A percentile compares a stretch with the other conserved stretches of the same genome.
phyloP scores from a whole-genome alignment of 2,329 filamentous ascomycete genomes.

The Penicillium oxalicum region DNA sequence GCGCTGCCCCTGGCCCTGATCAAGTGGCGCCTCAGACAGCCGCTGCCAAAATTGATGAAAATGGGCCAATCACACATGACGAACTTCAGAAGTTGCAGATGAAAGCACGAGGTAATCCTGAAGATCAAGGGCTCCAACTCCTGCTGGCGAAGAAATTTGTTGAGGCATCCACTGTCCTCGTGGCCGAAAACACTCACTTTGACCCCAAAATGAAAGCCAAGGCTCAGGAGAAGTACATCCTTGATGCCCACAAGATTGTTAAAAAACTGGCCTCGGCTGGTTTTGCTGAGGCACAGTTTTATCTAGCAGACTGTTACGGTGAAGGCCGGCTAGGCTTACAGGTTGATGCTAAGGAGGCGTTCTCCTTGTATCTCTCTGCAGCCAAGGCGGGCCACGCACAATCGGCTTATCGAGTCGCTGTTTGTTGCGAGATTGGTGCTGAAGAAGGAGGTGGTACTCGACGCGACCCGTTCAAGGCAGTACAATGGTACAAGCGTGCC shows the following conservation, averaged over 20 bases:
- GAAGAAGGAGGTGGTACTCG: slow-evolving; percentile 92
- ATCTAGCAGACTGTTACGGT: slow-evolving; percentile 82
- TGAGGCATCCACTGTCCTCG: slow-evolving; percentile 73
- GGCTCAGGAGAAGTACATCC: slow-evolving; percentile 72
- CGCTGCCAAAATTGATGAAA: slow-evolving; percentile 9
- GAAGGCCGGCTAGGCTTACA: slow-evolving; percentile 72
- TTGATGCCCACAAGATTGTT: slow-evolving; percentile 82
- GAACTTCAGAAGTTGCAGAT: slow-evolving; percentile 72
- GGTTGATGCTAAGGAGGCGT: slow-evolving; percentile 84
- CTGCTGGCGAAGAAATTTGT: slow-evolving; percentile 74
- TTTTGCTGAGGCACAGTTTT: slow-evolving; percentile 86
- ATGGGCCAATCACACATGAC: slow-evolving; percentile 62
- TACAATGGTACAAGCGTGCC: slow-evolving; percentile 96
- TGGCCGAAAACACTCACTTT: slow-evolving; percentile 66
- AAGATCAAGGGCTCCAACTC: slow-evolving; percentile 66
- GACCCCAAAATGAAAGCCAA: slow-evolving; percentile 59
- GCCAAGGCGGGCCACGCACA: slow-evolving; percentile 82
- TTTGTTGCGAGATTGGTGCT: slow-evolving; percentile 93
- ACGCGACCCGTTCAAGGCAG: slow-evolving; percentile 84
- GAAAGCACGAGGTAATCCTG: slow-evolving; percentile 62
- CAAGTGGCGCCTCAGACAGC: slow-evolving; percentile 12
- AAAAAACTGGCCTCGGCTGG: slow-evolving; percentile 75
- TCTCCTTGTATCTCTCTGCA: slow-evolving; percentile 85
- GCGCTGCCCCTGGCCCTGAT: slow-evolving; percentile 14
- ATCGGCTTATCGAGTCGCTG: slow-evolving; percentile 87